Evolutionary conservation across 768 basidiomycete genomes (phyloP), one percentile per base, ranked within the genome.

Genomic region (Hygrocybe coccinea): DNA sequence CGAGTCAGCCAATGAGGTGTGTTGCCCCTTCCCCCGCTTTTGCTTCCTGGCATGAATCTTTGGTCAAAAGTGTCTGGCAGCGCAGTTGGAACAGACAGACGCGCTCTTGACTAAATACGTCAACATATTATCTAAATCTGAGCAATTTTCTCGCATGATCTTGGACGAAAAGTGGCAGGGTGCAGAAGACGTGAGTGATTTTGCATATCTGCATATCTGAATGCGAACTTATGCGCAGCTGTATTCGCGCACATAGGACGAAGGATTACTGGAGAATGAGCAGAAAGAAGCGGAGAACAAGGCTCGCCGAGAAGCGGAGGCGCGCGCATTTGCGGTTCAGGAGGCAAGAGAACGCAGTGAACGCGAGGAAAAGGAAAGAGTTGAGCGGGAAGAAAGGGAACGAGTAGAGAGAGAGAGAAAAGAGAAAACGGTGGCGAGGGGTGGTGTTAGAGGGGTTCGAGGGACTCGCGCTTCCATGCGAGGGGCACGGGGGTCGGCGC

Each of bases 91-190:
- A 46, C 81, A 90, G 59, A 91, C 89, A 0, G 83, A 91, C 62
- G 80, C 79, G 1, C 71, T 91, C 55, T 71, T 91, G 56, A 84
- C 88, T 69, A 87, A 83, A 76, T 91, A 91, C 64, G 79, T 87
- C 41, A 72, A 70, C 39, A 81, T 89, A 46, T 72, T 91, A 17
- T 79, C 81, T 5, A 84, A 81, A 65, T 87, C 88, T 2, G 89
- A 90, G 67, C 78, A 81, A 12, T 77, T 81, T 57, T 73, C 87
- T 2, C 79, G 79, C 29, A 68, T 91, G 55, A 81, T 91, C 15
- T 83, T 90, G 57, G 89, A 91, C 65, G 85, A 89, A 57, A 72
- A 80, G 56, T 91, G 87, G 87, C 72, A 79, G 52, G 89, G 89
- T 2, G 86, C 83, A 37, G 85, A 87, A 58, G 81, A 75, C 43